A percentile compares a stretch with the other conserved stretches of the same genome.
Evolutionary conservation across 140 eudicot genomes (phyloP).

Genomic region (Cichorium intybus): DNA sequence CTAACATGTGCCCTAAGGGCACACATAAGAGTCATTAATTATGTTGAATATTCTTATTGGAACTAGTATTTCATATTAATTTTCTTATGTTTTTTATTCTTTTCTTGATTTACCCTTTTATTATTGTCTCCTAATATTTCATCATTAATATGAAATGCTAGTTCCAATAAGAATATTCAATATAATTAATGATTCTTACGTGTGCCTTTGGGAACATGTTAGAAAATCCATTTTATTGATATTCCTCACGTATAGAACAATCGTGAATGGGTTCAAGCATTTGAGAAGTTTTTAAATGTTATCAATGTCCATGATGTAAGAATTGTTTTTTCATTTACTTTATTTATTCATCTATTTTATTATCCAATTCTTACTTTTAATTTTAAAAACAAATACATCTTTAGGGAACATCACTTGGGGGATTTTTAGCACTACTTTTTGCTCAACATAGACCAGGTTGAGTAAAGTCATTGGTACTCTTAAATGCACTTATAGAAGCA

Average conservation of each 20-base stretch:
- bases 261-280: constrained; percentile 94
- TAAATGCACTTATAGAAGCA: constrained; percentile 87
- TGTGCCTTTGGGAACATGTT: too few species aligned
- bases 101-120: too few species aligned
- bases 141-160: too few species aligned
- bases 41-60: too few species aligned
- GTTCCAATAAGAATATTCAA: too few species aligned
- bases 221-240: too few species aligned
- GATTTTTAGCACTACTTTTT: constrained; percentile 93
- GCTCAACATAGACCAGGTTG: constrained; percentile 97
- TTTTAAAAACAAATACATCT: constrained; percentile 84
- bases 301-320: constrained; percentile 97
- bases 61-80: too few species aligned
- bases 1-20: too few species aligned
- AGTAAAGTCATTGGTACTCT: constrained; percentile 85
- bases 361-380: not conserved
- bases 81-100: too few species aligned
- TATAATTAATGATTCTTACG: too few species aligned
- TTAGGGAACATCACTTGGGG: constrained; percentile 95
- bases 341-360: not conserved
- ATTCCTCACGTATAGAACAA: constrained; percentile 96
- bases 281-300: constrained; percentile 93
- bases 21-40: too few species aligned
- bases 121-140: too few species aligned
- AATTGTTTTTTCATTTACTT: constrained; percentile 7